Evolutionary conservation across 805 yeast species (phyloP).

Genomic region (Spathaspora hagerdaliae): DNA sequence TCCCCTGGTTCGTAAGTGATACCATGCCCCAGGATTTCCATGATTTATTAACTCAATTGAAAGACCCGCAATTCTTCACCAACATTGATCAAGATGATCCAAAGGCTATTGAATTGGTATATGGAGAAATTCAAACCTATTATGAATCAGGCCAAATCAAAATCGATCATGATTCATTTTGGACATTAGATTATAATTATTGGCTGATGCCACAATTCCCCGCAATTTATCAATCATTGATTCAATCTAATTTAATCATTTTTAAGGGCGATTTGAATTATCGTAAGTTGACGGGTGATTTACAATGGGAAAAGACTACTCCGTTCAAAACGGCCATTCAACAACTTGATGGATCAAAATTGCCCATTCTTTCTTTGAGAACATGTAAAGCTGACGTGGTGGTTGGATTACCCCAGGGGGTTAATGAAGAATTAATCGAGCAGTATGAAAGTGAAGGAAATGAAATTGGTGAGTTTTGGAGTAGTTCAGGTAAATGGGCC

Average conservation of each 20-base stretch:
- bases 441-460: conserved; percentile 58
- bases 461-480: conserved; percentile 74
- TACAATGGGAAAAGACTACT: conserved; percentile 81
- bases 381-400: conserved; percentile 96
- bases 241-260: conserved; percentile 64
- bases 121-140: conserved; percentile 18
- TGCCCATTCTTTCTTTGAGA: conserved; percentile 73
- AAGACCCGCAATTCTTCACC: conserved; percentile 48
- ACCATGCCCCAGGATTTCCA: conserved; percentile 81
- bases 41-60: conserved; percentile 53
- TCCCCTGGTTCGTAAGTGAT: conserved; percentile 98
- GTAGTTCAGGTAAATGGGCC: conserved; percentile 89
- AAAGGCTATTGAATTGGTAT: conserved; percentile 16
- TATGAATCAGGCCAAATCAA: conserved; percentile 16
- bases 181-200: conserved; percentile 80
- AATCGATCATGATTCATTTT: conserved; percentile 59
- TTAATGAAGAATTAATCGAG: conserved; percentile 61
- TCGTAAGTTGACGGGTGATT: conserved; percentile 88
- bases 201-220: conserved; percentile 70
- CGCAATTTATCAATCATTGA: conserved; percentile 56
- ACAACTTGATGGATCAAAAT: conserved; percentile 48
- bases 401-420: conserved; percentile 75
- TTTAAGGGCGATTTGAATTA: conserved; percentile 96
- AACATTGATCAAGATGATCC: conserved; percentile 23
- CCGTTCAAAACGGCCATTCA: conserved; percentile 70